Base-by-base conservation (phyloP, 2,329 filamentous ascomycete species). In the Fusarium sp. region DNA sequence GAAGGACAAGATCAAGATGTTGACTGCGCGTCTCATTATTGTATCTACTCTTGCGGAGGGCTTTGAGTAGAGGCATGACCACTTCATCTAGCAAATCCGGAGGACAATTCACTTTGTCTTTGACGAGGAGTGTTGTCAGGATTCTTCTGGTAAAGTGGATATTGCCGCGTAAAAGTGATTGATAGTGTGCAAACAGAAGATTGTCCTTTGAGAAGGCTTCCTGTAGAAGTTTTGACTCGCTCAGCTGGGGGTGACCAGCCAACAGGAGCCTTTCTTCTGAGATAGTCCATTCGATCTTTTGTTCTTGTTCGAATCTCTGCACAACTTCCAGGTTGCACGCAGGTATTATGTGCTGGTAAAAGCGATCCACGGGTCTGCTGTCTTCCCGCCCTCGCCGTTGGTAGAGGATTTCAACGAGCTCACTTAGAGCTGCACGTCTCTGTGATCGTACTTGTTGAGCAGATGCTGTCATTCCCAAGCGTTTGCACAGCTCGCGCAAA, bases 291-390 rank as follows among this genome's bases (percentile, higher is more conserved):
- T 70, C 5, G 6, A 68, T 28, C 1, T 50, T 34, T 4, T 4
- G 46, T 4, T 70, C 20, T 3, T 63, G 41, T 28, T 76, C 72
- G 55, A 68, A 75, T 21, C 60, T 58, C 56, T 68, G 20, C n/a
- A 75, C 48, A 3, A 74, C 41, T 2, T 65, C 64, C 4, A 62
- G 28, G 30, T 46, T 59, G 20, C 75, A 76, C 9, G 68, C 74
- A 8, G 75, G 74, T 5, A 77, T 5, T 4, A 77, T 73, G 27
- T 71, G 47, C 30, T 77, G 74, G 2, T 77, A 77, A 7, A 63
- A 65, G 4, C 27, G 30, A 10, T 46, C 58, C 16, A 76, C 27
- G 3, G 75, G 75, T 3, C 75, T 68, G 16, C 55, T 32, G 20
- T 76, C 75, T 20, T 37, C 10, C 5, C 32, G 21, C 2, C 48